Conservation (phyloP, 495 filamentous ascomycete genomes). For the Delitschia confertaspora region DNA sequence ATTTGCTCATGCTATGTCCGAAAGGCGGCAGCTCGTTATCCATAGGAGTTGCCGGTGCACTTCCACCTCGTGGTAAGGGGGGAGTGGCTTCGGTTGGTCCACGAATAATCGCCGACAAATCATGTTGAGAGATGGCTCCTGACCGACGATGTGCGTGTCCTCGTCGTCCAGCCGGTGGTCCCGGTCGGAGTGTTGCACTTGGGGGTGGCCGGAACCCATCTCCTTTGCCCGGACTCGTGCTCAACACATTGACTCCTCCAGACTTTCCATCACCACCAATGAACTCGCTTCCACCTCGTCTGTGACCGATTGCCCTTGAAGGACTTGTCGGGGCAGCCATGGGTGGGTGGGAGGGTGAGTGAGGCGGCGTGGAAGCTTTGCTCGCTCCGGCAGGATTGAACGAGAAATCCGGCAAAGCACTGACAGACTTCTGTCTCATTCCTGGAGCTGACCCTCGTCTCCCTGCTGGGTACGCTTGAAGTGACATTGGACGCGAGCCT, state of each 20-base stretch:
- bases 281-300: constrained; percentile 68
- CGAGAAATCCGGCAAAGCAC: constrained; percentile 33
- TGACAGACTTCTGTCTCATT: constrained; percentile 25
- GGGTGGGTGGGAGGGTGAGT: constrained; percentile 31
- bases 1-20: constrained; percentile 26
- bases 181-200: constrained; percentile 39
- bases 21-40: constrained; percentile 30
- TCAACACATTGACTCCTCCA: constrained; percentile 48
- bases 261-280: constrained; percentile 61
- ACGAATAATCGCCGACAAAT: constrained; percentile 65
- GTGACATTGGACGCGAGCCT: constrained; percentile 23
- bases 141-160: constrained; percentile 80
- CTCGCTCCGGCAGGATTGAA: constrained; percentile 33
- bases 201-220: constrained; percentile 47
- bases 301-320: constrained; percentile 49
- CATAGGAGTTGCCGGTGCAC: constrained; percentile 62
- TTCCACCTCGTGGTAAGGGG: constrained; percentile 47
- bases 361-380: constrained; percentile 6
- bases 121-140: constrained; percentile 77
- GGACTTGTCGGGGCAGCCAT: constrained; percentile 31
- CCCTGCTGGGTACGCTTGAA: constrained; percentile 18
- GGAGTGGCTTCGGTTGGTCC: constrained; percentile 41
- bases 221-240: constrained; percentile 54
- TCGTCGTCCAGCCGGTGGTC: constrained; percentile 45
- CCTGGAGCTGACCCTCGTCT: constrained; percentile 21